Percentiles rank a stretch among this genome's conserved stretches.
Conservation (phyloP, 1,284 basidiomycete species). For the Malassezia yamatoensis region DNA sequence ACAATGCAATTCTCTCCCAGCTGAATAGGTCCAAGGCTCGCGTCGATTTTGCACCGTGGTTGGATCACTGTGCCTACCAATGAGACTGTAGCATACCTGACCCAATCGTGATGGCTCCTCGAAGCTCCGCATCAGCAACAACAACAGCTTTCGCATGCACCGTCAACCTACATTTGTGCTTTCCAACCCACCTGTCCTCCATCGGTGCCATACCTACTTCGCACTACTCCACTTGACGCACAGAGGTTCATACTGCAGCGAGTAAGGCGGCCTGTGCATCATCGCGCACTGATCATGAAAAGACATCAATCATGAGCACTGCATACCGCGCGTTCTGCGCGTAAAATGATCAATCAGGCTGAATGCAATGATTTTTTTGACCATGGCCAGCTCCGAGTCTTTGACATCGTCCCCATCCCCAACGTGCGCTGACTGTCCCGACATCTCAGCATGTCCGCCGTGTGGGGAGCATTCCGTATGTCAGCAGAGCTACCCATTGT, state of each 20-base stretch:
- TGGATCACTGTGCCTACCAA: constrained; percentile 61
- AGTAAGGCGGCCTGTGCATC: neutral
- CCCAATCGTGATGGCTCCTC: constrained; percentile 8
- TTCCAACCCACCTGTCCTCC: neutral
- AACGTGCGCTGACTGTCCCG: constrained; percentile 1
- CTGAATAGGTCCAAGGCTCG: constrained; percentile 71
- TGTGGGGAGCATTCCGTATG: constrained; percentile 3
- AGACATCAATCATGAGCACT: neutral
- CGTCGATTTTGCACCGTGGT: constrained; percentile 80
- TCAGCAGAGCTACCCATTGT: constrained; percentile 13
- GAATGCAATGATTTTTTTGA: no score
- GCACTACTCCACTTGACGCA: no score
- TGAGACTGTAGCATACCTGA: neutral
- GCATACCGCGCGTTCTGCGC: no score
- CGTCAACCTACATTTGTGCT: neutral
- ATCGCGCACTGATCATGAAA: neutral
- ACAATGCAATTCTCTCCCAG: constrained; percentile 80
- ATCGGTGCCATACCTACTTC: no score
- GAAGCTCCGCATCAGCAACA: constrained; percentile 6
- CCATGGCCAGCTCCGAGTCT: no score
- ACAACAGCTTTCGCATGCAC: constrained; percentile 6
- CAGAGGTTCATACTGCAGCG: no score
- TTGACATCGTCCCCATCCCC: no score
- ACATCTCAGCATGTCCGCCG: constrained; percentile 9
- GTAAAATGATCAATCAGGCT: no score